Evolutionary conservation across 2,329 filamentous ascomycete genomes (phyloP).

Genomic region (Pseudogymnoascus sp.): DNA sequence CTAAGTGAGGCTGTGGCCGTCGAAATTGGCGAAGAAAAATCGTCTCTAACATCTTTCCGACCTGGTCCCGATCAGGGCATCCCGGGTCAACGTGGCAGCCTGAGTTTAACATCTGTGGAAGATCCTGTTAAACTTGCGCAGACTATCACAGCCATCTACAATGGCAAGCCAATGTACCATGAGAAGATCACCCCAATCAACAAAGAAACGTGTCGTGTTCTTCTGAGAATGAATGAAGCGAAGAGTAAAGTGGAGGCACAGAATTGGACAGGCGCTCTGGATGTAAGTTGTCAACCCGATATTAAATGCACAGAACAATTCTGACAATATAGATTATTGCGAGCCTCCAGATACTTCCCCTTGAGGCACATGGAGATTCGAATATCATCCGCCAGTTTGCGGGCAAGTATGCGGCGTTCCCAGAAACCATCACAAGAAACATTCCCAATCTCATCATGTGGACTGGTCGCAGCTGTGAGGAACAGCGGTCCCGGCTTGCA

Average conservation of each 20-base stretch:
- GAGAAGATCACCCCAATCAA: conserved; percentile 50
- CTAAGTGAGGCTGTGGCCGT: conserved; percentile 83
- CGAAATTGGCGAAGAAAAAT: conserved; percentile 73
- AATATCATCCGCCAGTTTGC: conserved; percentile 71
- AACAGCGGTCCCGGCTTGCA: conserved; percentile 64
- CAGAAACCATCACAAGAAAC: conserved; percentile 76
- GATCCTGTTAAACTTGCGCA: conserved; percentile 55
- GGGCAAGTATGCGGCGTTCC: conserved; percentile 69
- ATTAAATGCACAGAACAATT: conserved; percentile 20
- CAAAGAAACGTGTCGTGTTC: conserved; percentile 48
- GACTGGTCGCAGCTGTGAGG: conserved; percentile 80
- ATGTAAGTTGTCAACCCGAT: conserved; percentile 45
- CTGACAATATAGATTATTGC: conserved; percentile 56
- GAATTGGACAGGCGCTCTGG: conserved; percentile 53
- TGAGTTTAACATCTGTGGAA: conserved; percentile 59
- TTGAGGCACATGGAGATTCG: conserved; percentile 67
- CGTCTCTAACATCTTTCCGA: conserved; percentile 55
- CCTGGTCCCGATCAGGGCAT: conserved; percentile 16
- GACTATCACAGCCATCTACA: conserved; percentile 56
- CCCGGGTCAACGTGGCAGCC: conserved; percentile 30
- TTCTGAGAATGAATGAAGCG: conserved; percentile 53
- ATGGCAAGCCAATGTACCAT: conserved; percentile 51
- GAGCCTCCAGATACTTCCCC: conserved; percentile 68
- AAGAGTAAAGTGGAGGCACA: conserved; percentile 51
- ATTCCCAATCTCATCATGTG: conserved; percentile 88